A percentile compares a stretch with the other conserved stretches of the same genome.
Conservation (phyloP, 1,284 basidiomycete species). For the Cerioporus squamosus region DNA sequence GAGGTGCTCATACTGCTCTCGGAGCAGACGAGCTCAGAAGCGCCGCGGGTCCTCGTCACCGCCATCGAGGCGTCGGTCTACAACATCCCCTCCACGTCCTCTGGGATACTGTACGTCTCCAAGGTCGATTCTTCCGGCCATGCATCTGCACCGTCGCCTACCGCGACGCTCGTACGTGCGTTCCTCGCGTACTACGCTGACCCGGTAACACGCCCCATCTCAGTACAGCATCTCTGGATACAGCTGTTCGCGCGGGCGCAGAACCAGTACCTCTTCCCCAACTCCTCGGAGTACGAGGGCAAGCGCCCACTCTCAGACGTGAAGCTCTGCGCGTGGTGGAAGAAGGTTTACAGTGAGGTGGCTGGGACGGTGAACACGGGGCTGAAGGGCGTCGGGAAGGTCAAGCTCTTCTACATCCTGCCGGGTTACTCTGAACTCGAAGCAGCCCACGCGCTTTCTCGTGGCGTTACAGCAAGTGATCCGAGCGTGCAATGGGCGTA, state of each 20-base stretch:
- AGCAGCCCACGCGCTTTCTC: constrained; percentile 61
- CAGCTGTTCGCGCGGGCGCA: constrained; percentile 94
- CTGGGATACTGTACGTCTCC: constrained; percentile 86
- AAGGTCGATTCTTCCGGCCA: constrained; percentile 96
- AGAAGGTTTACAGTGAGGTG: constrained; percentile 66
- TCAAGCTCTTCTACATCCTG: constrained; percentile 67
- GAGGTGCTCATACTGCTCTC: constrained; percentile 79
- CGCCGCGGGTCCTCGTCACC: constrained; percentile 66
- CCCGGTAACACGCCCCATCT: constrained; percentile 65
- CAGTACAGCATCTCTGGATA: constrained; percentile 66
- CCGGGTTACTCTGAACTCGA: constrained; percentile 77
- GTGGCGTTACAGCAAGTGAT: constrained; percentile 15
- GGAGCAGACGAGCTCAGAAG: constrained; percentile 52
- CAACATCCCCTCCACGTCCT: constrained; percentile 68
- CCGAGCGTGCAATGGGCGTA: constrained; percentile 60
- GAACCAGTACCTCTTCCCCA: constrained; percentile 92
- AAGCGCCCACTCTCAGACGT: constrained; percentile 85
- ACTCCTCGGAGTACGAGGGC: constrained; percentile 74
- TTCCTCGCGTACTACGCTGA: constrained; percentile 74
- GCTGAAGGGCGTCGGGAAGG: constrained; percentile 28
- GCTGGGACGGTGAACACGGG: constrained; percentile 41
- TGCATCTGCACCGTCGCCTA: constrained; percentile 60
- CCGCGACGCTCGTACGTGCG: constrained; percentile 67
- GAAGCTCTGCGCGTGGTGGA: constrained; percentile 93
- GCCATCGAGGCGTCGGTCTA: constrained; percentile 88